Evolutionary conservation across 176 grass and related monocot species (phyloP).

Genomic region (Triticum turgidum): DNA sequence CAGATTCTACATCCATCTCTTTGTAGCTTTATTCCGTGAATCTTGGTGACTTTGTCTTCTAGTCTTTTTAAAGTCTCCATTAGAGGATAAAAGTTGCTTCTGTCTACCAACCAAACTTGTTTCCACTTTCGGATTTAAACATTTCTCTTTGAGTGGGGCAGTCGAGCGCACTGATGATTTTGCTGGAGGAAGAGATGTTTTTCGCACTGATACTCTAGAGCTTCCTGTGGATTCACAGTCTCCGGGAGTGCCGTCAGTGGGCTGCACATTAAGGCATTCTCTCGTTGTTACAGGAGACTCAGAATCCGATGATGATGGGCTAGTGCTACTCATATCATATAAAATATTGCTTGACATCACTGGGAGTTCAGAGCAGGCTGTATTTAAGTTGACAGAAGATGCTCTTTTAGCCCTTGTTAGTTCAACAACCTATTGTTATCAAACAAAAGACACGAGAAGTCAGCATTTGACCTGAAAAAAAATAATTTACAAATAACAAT

Average conservation of each 20-base stretch:
- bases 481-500: background rate
- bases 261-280: constrained; percentile 21
- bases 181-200: constrained; percentile 6
- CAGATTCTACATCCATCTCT: constrained; percentile 60
- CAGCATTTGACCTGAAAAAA: background rate
- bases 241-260: constrained; percentile 7
- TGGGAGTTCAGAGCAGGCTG: constrained; percentile 38
- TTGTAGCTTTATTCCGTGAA: constrained; percentile 43
- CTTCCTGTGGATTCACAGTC: background rate
- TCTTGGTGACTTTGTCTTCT: constrained; percentile 43
- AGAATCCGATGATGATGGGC: constrained; percentile 76
- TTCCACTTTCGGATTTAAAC: constrained; percentile 34
- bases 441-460: constrained; percentile 6
- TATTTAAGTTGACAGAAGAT: constrained; percentile 44
- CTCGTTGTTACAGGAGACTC: constrained; percentile 60
- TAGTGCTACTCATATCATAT: constrained; percentile 78
- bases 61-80: constrained; percentile 66
- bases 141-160: constrained; percentile 55
- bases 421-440: constrained; percentile 67
- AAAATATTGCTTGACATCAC: constrained; percentile 86
- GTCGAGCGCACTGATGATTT: background rate
- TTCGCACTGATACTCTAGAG: constrained; percentile 14
- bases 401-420: constrained; percentile 64
- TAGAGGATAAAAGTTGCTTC: constrained; percentile 41
- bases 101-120: constrained; percentile 35